Evolutionary conservation across 2,329 filamentous ascomycete species (phyloP).

Genomic region (Nothophoma quercina): DNA sequence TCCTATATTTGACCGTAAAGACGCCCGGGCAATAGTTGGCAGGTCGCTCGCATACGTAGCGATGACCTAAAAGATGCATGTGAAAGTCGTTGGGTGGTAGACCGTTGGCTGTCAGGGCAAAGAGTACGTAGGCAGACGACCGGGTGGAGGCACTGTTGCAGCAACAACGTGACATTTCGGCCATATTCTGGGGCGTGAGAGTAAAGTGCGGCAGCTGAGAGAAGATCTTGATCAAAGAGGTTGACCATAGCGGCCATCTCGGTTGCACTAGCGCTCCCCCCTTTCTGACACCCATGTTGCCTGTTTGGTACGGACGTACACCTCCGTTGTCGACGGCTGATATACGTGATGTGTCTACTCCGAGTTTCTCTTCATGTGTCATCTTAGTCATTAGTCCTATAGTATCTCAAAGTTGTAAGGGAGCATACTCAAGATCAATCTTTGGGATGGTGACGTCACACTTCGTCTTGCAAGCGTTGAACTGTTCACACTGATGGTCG

Average conservation of each 20-base stretch:
- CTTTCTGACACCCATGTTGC: background rate
- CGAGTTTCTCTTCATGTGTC: too few relatives aligned
- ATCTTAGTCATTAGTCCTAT: too few relatives aligned
- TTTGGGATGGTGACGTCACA: conserved; percentile 10
- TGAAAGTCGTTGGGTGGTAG: too few relatives aligned
- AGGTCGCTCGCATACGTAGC: background rate
- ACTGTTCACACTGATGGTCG: background rate
- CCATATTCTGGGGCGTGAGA: background rate
- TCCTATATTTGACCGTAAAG: background rate
- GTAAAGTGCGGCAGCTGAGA: background rate
- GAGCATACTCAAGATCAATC: too few relatives aligned
- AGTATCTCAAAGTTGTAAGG: too few relatives aligned
- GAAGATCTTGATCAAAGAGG: background rate
- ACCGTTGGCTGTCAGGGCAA: too few relatives aligned
- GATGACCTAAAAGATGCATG: too few relatives aligned
- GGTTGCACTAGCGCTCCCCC: conserved; percentile 6
- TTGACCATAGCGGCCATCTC: background rate
- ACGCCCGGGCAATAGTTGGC: background rate
- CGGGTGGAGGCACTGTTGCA: background rate
- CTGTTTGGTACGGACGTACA: background rate
- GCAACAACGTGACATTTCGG: background rate
- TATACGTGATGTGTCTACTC: background rate
- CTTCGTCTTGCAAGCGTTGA: background rate
- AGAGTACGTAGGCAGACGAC: too few relatives aligned
- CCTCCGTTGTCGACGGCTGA: too few relatives aligned